Evolutionary conservation across 495 filamentous ascomycete species (phyloP), one percentile per base, ranked within the genome.

Genomic region (Diplogelasinospora grovesii): DNA sequence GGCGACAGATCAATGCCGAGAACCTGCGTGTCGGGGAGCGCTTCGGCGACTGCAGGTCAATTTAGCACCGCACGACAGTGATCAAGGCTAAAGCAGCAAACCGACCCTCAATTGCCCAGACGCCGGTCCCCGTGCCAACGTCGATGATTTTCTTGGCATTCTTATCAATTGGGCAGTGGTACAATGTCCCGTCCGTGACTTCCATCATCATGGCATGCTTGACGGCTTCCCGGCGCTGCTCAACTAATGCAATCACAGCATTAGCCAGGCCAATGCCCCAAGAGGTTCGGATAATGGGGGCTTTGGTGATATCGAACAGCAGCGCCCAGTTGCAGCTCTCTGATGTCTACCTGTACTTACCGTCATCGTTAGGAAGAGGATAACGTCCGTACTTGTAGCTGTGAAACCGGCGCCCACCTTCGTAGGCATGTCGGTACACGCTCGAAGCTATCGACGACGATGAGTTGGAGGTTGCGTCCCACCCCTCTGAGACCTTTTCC

Each of bases 321-420:
- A n/a, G n/a, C n/a, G n/a, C n/a, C n/a, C n/a, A n/a, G n/a, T n/a
- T n/a, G n/a, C n/a, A n/a, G n/a, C n/a, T n/a, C n/a, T n/a, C n/a
- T n/a, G n/a, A n/a, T n/a, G n/a, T n/a, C n/a, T n/a, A n/a, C n/a
- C n/a, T n/a, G n/a, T n/a, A n/a, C n/a, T n/a, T n/a, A n/a, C n/a
- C n/a, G 35, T 78, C 71, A 42, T 78, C 74, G 46, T n/a, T n/a
- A n/a, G 75, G 76, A 30, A 79, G 54, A 1, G 63, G 48, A 43
- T 81, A 78, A 27, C 59, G 52, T 8, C 77, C 74, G 39, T 73
- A 61, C 9, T 63, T 64, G 46, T 70, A 78, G n/a, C 61, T 59
- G 36, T 78, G 74, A 48, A 79, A 81, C 22, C 75, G 64, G 14
- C 77, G 61, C 4, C 74, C 74, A 52, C 80, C n/a, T n/a, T n/a